Evolutionary conservation across 805 yeast species (phyloP).

Genomic region (Saccharomycopsis synnaedendra): DNA sequence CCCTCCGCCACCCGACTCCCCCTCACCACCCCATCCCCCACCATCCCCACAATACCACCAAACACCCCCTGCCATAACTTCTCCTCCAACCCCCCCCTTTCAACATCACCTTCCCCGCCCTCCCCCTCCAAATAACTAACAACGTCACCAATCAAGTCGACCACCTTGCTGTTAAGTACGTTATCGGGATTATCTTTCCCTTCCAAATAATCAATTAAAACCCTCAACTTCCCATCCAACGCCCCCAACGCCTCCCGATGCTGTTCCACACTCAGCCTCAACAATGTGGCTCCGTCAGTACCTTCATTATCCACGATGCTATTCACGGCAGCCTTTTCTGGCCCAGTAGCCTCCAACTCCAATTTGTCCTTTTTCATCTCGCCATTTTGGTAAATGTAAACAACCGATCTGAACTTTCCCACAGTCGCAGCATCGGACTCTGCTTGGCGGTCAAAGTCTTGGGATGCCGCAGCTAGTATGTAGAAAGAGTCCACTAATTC

Average conservation of each 20-base stretch:
- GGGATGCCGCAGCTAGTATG: neutral
- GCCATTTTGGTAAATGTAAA: neutral
- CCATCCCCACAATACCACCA: no score
- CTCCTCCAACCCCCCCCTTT: no score
- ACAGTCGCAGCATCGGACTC: neutral
- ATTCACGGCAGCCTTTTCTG: slow-evolving; percentile 6
- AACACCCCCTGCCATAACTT: no score
- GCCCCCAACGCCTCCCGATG: neutral
- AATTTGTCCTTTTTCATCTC: neutral
- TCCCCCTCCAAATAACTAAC: neutral
- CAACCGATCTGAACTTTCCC: neutral
- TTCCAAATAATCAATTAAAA: neutral
- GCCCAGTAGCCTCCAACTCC: slow-evolving; percentile 1
- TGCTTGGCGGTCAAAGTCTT: neutral
- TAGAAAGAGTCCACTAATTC: neutral
- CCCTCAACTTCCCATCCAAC: neutral
- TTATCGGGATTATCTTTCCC: neutral
- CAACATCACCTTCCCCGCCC: no score
- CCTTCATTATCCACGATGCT: neutral
- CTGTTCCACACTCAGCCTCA: neutral
- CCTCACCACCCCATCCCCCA: no score
- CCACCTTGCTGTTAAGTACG: neutral
- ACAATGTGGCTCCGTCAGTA: neutral
- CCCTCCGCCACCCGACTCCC: no score
- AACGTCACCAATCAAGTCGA: neutral